phyloP scores from a whole-genome alignment of 2,329 filamentous ascomycete genomes.

The Alternaria sp. region DNA sequence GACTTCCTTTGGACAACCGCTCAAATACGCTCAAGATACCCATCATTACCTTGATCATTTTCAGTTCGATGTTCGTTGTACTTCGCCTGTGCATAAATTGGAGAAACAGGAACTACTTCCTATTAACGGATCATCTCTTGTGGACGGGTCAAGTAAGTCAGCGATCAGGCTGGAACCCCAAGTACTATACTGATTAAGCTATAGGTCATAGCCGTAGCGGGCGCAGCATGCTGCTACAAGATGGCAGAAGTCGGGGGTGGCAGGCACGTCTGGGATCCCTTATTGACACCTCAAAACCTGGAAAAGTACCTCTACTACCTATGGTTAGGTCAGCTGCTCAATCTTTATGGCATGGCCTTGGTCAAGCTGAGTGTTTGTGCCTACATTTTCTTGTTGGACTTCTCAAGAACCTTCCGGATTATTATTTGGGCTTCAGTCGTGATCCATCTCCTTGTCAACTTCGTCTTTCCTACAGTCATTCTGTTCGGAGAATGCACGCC shows the following conservation, averaged over 20 bases:
- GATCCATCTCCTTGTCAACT: constrained; percentile 32
- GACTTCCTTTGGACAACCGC: constrained; percentile 34
- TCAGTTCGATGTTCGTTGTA: constrained; percentile 37
- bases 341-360: constrained; percentile 41
- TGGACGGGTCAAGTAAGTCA: constrained; percentile 37
- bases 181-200: constrained; percentile 7
- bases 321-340: constrained; percentile 38
- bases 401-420: constrained; percentile 32
- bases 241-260: constrained; percentile 33
- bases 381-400: constrained; percentile 40
- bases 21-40: constrained; percentile 36
- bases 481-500: constrained; percentile 36
- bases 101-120: constrained; percentile 33
- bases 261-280: constrained; percentile 38
- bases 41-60: constrained; percentile 30
- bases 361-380: constrained; percentile 42
- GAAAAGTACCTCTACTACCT: constrained; percentile 30
- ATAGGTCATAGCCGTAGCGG: constrained; percentile 34
- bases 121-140: constrained; percentile 38
- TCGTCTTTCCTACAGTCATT: constrained; percentile 37
- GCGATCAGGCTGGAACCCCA: too few species aligned
- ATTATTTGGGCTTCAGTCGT: constrained; percentile 36
- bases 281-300: constrained; percentile 31
- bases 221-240: constrained; percentile 32
- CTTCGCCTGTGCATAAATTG: constrained; percentile 32